These are phyloP conservation scores for Xerocomellus intermedius DNA, from an alignment of 768 basidiomycete genomes.

Conservation along the genomic window DNA sequence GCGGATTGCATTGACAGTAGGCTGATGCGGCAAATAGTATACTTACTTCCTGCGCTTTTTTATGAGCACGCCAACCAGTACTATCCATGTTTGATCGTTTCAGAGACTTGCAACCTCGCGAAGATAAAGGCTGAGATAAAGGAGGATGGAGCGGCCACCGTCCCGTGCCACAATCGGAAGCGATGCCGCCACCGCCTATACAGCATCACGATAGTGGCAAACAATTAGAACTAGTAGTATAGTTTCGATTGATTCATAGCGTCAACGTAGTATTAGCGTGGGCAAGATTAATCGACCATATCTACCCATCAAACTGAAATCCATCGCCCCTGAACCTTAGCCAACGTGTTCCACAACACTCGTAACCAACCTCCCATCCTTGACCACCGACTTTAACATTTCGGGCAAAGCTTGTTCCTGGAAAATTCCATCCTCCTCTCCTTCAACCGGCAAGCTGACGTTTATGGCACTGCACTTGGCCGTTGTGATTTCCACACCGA, in stretches of 20 bases:
- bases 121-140: neutral
- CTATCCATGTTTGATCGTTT: conserved; percentile 55
- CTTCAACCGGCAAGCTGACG: conserved; percentile 79
- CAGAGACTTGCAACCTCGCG: neutral
- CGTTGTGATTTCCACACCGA: conserved; percentile 84
- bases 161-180: neutral
- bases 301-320: neutral
- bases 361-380: conserved; percentile 83
- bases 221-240: too few species aligned
- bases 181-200: neutral
- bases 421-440: conserved; percentile 90
- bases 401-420: conserved; percentile 90
- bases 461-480: conserved; percentile 95
- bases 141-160: neutral
- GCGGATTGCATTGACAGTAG: neutral
- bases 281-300: neutral
- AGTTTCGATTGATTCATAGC: too few species aligned
- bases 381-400: conserved; percentile 86
- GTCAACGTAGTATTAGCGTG: too few species aligned
- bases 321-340: conserved; percentile 25
- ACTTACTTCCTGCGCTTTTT: conserved; percentile 56
- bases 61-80: conserved; percentile 71
- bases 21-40: neutral
- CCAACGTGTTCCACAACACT: conserved; percentile 85
- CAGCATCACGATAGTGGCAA: neutral